Base-by-base conservation (phyloP, 228 moss, liverwort and hornwort species). In the Sphagnum magellanicum region DNA sequence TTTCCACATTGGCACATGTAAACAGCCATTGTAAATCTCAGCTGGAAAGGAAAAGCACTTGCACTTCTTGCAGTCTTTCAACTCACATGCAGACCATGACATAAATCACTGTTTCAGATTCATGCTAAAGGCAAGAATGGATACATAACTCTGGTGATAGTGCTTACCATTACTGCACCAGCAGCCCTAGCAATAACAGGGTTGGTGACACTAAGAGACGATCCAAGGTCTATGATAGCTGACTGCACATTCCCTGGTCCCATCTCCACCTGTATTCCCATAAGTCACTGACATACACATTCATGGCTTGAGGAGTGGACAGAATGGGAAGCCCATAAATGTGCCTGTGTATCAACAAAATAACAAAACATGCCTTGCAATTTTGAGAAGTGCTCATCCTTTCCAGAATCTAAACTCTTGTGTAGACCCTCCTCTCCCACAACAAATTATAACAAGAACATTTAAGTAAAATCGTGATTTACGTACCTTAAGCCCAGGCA, bases 201-300 rank as follows among this genome's bases (percentile, higher is more conserved):
- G 62, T 73, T 87, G 53, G 91, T 91, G 65, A 97, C 91, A 75
- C 96, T 93, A 6, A 97, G 83, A 73, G 96, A 88, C 0, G 96
- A 97, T 72, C 96, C 96, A 63, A 97, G 78, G 52, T 97, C 96
- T 67, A 97, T 72, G 58, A 97, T 89, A 68, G 96, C 96, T 65
- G 83, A 76, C 80, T 93, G 89, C 49, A 86, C 78, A 47, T 78
- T 81, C 61, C 85, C 91, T 69, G 76, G 75, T 69, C 96, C 96
- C 66, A 93, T 78, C 70, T 84, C 85, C 52, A 93, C 93, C 96
- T 97, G 75, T 71, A 67, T 32, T 32, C 32, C 32, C 32, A 32
- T 32, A 32, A 3, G 32, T 63, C 48, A 46, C 8, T 63, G 64
- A 67, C 66, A 57, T 60, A n/a, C 6, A 62, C 16, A 71, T 4